Evolutionary conservation across 805 yeast genomes (phyloP), one percentile per base, ranked within the genome.

Genomic region (Suhomyces sp.): DNA sequence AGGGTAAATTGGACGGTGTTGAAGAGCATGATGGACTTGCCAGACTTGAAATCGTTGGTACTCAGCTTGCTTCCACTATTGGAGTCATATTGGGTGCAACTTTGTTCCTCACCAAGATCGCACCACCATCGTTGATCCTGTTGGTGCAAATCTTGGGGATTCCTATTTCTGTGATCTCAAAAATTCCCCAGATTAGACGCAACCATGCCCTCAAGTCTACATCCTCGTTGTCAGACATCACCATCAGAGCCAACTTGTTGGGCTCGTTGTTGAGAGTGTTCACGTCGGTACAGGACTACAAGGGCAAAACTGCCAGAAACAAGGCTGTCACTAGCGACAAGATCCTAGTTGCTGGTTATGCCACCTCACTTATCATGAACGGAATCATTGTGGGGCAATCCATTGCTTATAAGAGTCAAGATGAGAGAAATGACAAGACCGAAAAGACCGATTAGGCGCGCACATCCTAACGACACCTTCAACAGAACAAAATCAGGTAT

Each of bases 231-330:
- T 67, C 75, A 9, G 66, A 60, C 26, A 60, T 73, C 44, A 74
- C 77, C n/a, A 65, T 74, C 33, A 64, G 70, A 26, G 80, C 79
- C 52, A 75, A 74, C 56, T 66, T 68, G 38, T 44, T 71, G 22
- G 80, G 80, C 1, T 67, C 78, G 8, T 58, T 67, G 46, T 60
- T 70, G 46, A 65, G 80, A 47, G 73, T 75, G 19, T 74, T 70
- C 58, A 74, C 80, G 40, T 71, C 79, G 8, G 49, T 67, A 12
- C 68, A 71, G 54, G 66, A 66, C 53, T 69, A 64, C 60, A 62
- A 65, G 7, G 27, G 53, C 22, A 57, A 52, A 53, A 35, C 49
- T 2, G 46, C 49, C 40, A 26, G 54, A 54, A 60, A 46, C 47
- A 63, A 53, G 65, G 62, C 35, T 19, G 46, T 46, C 8, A 23